Conservation (phyloP, 164 flowering plant species). For the Stephania yunnanensis region DNA sequence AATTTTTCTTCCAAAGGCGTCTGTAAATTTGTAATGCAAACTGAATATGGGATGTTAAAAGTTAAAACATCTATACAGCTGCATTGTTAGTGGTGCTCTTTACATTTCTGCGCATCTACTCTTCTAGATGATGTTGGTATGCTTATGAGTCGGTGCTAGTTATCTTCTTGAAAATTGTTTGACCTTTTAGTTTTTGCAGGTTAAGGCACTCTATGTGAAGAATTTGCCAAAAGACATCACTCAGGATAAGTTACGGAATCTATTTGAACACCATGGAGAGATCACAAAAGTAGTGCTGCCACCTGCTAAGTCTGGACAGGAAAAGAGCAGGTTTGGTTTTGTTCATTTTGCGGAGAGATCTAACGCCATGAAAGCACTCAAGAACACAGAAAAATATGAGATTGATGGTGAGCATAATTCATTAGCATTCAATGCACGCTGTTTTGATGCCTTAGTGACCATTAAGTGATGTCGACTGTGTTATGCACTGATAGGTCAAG, state of each 20-base stretch:
- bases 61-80: background rate
- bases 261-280: conserved; percentile 76
- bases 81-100: too few relatives aligned
- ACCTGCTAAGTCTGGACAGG: conserved; percentile 72
- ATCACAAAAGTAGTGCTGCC: conserved; percentile 83
- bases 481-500: conserved; percentile 49
- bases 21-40: background rate
- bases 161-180: background rate
- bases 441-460: background rate
- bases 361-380: conserved; percentile 72
- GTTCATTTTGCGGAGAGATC: conserved; percentile 81
- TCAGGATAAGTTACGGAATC: conserved; percentile 54
- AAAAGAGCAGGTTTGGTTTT: conserved; percentile 72
- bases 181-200: conserved; percentile 33
- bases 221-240: conserved; percentile 67
- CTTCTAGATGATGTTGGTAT: too few relatives aligned
- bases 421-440: background rate
- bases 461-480: conserved; percentile 2
- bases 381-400: conserved; percentile 72
- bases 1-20: background rate
- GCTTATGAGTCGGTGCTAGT: background rate
- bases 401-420: conserved; percentile 45
- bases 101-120: too few relatives aligned
- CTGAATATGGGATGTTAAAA: background rate
- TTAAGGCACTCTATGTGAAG: conserved; percentile 83